Conservation (phyloP, 768 basidiomycete species). For the Tylopilus plumbeoviolaceoides region DNA sequence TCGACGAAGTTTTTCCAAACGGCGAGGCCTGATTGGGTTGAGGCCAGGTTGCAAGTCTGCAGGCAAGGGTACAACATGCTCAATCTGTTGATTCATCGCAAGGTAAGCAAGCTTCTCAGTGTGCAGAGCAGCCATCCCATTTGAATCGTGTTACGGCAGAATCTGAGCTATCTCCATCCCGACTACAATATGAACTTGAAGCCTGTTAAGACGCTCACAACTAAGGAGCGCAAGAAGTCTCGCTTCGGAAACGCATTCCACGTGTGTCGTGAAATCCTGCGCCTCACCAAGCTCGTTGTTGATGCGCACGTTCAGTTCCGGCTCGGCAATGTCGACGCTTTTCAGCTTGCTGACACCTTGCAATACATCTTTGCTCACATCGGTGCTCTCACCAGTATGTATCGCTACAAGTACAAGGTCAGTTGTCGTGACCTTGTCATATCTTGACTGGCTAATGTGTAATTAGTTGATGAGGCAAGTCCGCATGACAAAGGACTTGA, state of each 20-base stretch:
- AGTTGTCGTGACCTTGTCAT: conserved; percentile 12
- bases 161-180: conserved; percentile 88
- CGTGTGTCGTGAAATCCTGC: conserved; percentile 94
- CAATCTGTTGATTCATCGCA: conserved; percentile 97
- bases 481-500: conserved; percentile 99
- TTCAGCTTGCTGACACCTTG: conserved; percentile 96
- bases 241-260: conserved; percentile 99
- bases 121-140: background rate
- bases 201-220: conserved; percentile 94
- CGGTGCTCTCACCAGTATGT: conserved; percentile 98
- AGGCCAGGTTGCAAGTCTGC: conserved; percentile 97
- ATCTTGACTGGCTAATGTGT: conserved; percentile 3
- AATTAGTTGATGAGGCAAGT: conserved; percentile 95
- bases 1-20: conserved; percentile 99
- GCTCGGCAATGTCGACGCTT: conserved; percentile 96
- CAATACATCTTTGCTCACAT: conserved; percentile 98
- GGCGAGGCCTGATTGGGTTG: conserved; percentile 97
- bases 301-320: conserved; percentile 99
- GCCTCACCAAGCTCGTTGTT: conserved; percentile 96
- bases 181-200: conserved; percentile 99
- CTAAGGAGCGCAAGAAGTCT: conserved; percentile 99
- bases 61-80: conserved; percentile 99
- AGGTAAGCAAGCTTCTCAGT: conserved; percentile 42
- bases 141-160: conserved; percentile 38
- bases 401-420: conserved; percentile 99